phyloP scores from a whole-genome alignment of 2,329 filamentous ascomycete species.

The Fusarium sp. region DNA sequence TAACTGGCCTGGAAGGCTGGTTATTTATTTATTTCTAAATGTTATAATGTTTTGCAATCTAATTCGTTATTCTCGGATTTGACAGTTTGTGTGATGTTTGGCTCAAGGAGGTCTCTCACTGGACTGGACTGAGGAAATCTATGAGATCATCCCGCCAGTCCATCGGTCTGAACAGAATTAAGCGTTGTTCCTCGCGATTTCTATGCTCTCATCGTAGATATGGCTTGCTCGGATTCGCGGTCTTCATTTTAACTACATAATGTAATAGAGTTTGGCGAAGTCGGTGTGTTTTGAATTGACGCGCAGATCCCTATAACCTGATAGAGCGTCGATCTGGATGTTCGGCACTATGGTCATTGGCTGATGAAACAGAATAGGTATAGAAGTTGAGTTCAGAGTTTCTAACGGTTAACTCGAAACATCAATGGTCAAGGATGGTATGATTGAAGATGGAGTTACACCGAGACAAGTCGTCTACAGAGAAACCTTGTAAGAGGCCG shows the following conservation, averaged over 20 bases:
- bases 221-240: not conserved
- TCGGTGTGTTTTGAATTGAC: not conserved
- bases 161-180: not conserved
- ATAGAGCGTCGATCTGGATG: not conserved
- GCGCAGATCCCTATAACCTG: not conserved
- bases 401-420: not conserved
- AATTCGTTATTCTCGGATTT: not conserved
- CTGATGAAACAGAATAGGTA: not conserved
- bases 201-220: not conserved
- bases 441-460: not conserved
- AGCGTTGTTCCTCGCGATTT: not conserved
- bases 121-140: not conserved
- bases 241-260: not conserved
- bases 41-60: conserved; percentile 8
- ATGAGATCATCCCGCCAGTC: not conserved
- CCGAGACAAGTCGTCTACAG: not conserved
- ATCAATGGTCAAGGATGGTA: not conserved
- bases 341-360: not conserved
- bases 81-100: too few species aligned
- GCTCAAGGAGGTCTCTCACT: too few species aligned
- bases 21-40: conserved; percentile 21
- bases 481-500: not conserved
- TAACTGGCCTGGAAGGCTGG: conserved; percentile 37
- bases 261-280: not conserved
- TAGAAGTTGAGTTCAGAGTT: not conserved